A percentile compares a stretch with the other conserved stretches of the same genome.
Conservation (phyloP, 805 yeast genomes). For the Grigorovia humatica region DNA sequence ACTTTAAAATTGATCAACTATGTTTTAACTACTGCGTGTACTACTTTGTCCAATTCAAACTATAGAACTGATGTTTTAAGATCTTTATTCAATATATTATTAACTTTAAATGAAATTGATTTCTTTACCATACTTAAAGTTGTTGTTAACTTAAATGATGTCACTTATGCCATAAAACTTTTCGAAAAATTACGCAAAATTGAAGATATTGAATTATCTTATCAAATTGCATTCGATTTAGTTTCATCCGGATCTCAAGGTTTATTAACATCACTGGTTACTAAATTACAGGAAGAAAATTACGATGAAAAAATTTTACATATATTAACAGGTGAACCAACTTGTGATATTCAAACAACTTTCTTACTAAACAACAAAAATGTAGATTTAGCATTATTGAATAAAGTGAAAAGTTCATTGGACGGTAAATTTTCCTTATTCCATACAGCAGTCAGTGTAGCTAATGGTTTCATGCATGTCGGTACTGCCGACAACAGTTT, state of each 20-base stretch:
- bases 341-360: constrained; percentile 85
- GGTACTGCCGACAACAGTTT: constrained; percentile 95
- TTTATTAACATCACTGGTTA: constrained; percentile 49
- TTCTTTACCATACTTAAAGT: constrained; percentile 77
- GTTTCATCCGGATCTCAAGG: constrained; percentile 89
- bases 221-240: constrained; percentile 91
- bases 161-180: constrained; percentile 53
- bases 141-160: constrained; percentile 78
- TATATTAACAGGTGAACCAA: constrained; percentile 83
- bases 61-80: constrained; percentile 60
- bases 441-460: constrained; percentile 92
- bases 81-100: constrained; percentile 49
- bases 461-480: constrained; percentile 89
- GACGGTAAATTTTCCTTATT: constrained; percentile 91
- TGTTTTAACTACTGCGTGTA: constrained; percentile 61
- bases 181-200: constrained; percentile 43
- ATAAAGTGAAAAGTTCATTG: constrained; percentile 66
- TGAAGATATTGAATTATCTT: constrained; percentile 53
- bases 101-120: constrained; percentile 55
- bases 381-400: constrained; percentile 73
- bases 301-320: constrained; percentile 42
- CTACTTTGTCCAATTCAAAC: constrained; percentile 51
- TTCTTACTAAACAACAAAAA: constrained; percentile 79
- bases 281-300: constrained; percentile 28
- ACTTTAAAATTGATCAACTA: constrained; percentile 55